Base-by-base conservation (phyloP, 1,284 basidiomycete species). In the Trichosporon ovoides region DNA sequence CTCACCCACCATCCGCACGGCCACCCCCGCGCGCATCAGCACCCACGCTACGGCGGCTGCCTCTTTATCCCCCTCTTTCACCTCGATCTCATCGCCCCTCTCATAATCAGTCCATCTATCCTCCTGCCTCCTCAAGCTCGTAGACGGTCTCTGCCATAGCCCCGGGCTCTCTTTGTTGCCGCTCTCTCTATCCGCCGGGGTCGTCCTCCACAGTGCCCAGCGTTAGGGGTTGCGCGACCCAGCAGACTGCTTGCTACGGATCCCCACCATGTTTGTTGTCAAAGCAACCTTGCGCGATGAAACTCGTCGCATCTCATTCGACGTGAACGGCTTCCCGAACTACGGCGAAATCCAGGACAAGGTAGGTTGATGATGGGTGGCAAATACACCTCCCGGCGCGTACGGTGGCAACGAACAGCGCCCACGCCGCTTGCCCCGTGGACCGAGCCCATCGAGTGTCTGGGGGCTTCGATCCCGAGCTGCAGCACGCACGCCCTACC, bases 231-330 rank as follows among this genome's bases (percentile, higher is more conserved):
- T 28, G 22, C 43, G 24, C 22, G 43, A 7, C 16, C 24, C 22
- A 51, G 49, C 49, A 13, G 9, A 36, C 18, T 20, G 31, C 19
- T 22, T 16, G 49, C 49, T 35, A 33, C 34, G 14, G 16, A 20
- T 3, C 10, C 9, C 28, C 34, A 46, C 1, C 48, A 68, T 69
- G 66, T 73, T 78, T 58, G 69, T 75, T 53, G 69, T 77, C 66
- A 75, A 75, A 60, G 76, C 75, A 1, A 76, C 75, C 6, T 67
- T 74, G 55, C 72, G 70, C 58, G 75, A 76, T 55, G 73, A 75
- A 65, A 78, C 75, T n/a, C 61, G 75, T 43, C 72, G 70, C 46
- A 61, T 78, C 57, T 61, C 66, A 16, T 75, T 77, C 52, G 69
- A 74, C 18, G 61, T 66, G 18, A 53, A 60, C 10, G 68, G 61